Conservation (phyloP, 257 asterid species). For the Rhazya stricta region DNA sequence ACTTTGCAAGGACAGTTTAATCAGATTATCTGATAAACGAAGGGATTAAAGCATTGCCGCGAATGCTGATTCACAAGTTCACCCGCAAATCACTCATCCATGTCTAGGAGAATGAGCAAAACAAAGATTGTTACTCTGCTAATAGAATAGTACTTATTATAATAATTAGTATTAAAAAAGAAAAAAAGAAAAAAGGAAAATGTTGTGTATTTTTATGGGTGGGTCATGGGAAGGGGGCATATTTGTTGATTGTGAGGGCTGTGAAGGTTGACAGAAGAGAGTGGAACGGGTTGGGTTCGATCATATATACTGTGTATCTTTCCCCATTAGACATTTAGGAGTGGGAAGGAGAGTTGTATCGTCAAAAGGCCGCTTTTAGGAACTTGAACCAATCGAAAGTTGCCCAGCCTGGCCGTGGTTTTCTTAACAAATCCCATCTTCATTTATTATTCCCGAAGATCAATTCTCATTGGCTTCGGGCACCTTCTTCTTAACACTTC, state of each 20-base stretch:
- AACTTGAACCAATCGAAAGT: slow-evolving; percentile 34
- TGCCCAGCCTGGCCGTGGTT: slow-evolving; percentile 27
- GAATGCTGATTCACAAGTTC: slow-evolving; percentile 18
- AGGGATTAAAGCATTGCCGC: slow-evolving; percentile 46
- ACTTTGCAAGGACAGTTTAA: slow-evolving; percentile 21
- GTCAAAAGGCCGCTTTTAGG: slow-evolving; percentile 25
- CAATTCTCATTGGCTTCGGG: slow-evolving; percentile 59
- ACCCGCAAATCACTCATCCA: slow-evolving; percentile 25
- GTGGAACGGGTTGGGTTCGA: background rate
- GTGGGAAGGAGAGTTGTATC: slow-evolving; percentile 8
- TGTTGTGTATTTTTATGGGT: background rate
- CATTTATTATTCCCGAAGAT: slow-evolving; percentile 41
- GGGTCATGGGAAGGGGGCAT: background rate
- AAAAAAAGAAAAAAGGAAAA: background rate
- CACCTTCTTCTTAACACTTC: slow-evolving; percentile 30
- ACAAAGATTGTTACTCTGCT: background rate
- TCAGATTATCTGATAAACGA: slow-evolving; percentile 5
- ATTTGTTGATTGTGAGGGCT: slow-evolving; percentile 1
- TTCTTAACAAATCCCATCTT: slow-evolving; percentile 25
- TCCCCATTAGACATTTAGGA: background rate
- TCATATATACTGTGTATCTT: slow-evolving; percentile 7
- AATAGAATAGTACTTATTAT: background rate
- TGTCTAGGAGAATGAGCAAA: background rate
- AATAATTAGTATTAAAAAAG: background rate
- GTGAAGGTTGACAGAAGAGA: background rate